phyloP scores from a whole-genome alignment of 441 rosid species.

The Brassica balearica region DNA sequence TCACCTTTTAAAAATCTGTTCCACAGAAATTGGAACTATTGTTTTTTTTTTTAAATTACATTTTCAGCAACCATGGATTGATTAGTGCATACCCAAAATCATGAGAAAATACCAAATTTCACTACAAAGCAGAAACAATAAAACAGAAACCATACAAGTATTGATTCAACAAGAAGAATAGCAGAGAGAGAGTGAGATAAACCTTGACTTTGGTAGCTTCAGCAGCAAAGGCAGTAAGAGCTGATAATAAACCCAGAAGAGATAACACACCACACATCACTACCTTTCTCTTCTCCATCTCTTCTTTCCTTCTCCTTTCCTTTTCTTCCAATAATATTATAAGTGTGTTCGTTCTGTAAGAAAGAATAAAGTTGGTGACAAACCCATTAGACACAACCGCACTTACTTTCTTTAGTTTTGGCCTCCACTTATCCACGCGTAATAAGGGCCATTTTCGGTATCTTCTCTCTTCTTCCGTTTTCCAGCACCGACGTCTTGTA shows the following conservation, averaged over 20 bases:
- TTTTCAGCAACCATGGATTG: too few relatives aligned
- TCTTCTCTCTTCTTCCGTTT: background rate
- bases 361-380: too few relatives aligned
- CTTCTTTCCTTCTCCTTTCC: slow-evolving; percentile 33
- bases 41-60: too few relatives aligned
- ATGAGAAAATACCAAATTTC: too few relatives aligned
- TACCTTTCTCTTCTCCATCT: slow-evolving; percentile 71
- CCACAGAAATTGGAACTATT: background rate
- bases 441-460: slow-evolving; percentile 22
- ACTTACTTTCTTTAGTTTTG: too few relatives aligned
- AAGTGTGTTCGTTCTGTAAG: background rate
- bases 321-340: background rate
- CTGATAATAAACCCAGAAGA: slow-evolving; percentile 70
- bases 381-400: background rate
- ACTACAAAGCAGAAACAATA: too few relatives aligned
- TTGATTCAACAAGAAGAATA: too few relatives aligned
- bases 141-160: too few relatives aligned
- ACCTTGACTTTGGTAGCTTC: slow-evolving; percentile 75
- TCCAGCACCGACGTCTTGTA: background rate
- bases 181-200: too few relatives aligned
- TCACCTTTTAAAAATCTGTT: background rate
- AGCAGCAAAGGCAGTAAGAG: slow-evolving; percentile 83
- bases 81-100: too few relatives aligned
- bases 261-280: slow-evolving; percentile 58
- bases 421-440: slow-evolving; percentile 5